Evolutionary conservation across 2,329 filamentous ascomycete species (phyloP), one percentile per base, ranked within the genome.

Genomic region (Colletotrichum liriopes): DNA sequence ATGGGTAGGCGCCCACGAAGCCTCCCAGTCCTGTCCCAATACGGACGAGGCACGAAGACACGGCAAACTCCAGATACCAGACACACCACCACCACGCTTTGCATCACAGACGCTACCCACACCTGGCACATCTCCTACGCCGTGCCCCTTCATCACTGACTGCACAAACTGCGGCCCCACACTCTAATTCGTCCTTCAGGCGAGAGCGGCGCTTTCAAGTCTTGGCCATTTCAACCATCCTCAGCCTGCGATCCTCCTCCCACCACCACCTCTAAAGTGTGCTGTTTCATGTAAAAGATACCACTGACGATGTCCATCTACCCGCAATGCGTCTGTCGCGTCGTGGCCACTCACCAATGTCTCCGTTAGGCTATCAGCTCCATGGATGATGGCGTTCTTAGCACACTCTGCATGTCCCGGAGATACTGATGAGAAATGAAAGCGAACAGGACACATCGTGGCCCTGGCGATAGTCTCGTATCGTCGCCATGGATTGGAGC

Each of bases 251-350:
- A 52, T 70, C 60, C 35, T 60, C 60, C 35, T 55, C 39, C 29
- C 29, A 52, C 32, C 54, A 66, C 23, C 55, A 55, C 55, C 55
- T 66, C 61, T 41, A 52, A 52, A 67, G 62, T 65, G 61, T 58
- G 55, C 39, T 55, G 71, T 73, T 73, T 73, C 71, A 73, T 51
- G 56, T 73, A 73, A 51, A 73, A 62, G 26, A 59, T 72, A 62
- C 26, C 49, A 65, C 20, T 35, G 39, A 45, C 58, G 59, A 54
- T 43, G 39, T 29, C 43, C 37, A 1, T 3, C 41, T 70, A 39
- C 64, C 58, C 39, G 4, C 35, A 5, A 54, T 55, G 54, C 45
- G 66, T 60, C 12, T 23, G 29, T 11, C 54, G 37, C 47, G 45
- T 32, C 32, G 9, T 49, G 32, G 18, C 55, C 23, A 56, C 54